phyloP scores from a whole-genome alignment of 805 yeast genomes.

The Hanseniaspora vineae region DNA sequence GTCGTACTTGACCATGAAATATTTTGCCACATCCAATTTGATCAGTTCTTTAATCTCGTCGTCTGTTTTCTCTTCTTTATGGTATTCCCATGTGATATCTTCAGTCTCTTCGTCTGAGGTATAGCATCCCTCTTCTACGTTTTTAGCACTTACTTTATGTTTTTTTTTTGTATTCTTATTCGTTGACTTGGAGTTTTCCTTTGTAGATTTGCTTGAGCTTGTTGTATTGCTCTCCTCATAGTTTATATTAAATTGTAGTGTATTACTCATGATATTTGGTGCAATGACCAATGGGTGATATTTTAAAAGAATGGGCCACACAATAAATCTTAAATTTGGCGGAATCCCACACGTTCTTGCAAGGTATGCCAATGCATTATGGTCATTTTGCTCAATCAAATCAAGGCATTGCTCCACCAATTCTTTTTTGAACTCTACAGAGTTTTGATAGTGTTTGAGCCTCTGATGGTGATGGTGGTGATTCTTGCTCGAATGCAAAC shows the following conservation, averaged over 20 bases:
- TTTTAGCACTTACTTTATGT: background rate
- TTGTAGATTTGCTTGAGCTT: background rate
- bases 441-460: slow-evolving; percentile 3
- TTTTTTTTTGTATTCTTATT: background rate
- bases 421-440: slow-evolving; percentile 15
- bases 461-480: slow-evolving; percentile 4
- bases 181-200: slow-evolving; percentile 1
- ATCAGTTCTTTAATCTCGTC: slow-evolving; percentile 27
- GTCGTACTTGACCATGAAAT: slow-evolving; percentile 32
- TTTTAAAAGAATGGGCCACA: slow-evolving; percentile 75
- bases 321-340: slow-evolving; percentile 58
- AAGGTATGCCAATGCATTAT: slow-evolving; percentile 61
- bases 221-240: background rate
- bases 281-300: slow-evolving; percentile 75
- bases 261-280: slow-evolving; percentile 60
- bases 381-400: slow-evolving; percentile 47
- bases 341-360: slow-evolving; percentile 83
- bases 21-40: slow-evolving; percentile 45
- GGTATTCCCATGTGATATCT: slow-evolving; percentile 7
- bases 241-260: slow-evolving; percentile 11
- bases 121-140: slow-evolving; percentile 2
- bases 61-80: slow-evolving; percentile 7
- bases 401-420: slow-evolving; percentile 41
- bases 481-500: background rate
- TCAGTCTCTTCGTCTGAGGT: slow-evolving; percentile 9